Conservation (phyloP, 257 asterid genomes). For the Rauvolfia tetraphylla region DNA sequence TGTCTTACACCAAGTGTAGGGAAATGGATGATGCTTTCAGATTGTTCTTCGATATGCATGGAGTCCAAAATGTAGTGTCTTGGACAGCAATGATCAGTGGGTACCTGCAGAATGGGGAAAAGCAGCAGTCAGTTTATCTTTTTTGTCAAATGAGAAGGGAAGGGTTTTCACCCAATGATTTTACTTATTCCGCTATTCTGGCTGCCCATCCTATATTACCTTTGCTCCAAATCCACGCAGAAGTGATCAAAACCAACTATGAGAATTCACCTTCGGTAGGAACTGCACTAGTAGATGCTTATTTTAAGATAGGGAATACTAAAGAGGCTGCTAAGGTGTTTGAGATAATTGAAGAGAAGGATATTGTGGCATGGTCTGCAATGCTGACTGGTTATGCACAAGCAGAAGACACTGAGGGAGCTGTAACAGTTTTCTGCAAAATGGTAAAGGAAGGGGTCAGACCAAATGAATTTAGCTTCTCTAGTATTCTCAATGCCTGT, state of each 20-base stretch:
- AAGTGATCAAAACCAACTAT: constrained; percentile 63
- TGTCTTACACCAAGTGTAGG: constrained; percentile 59
- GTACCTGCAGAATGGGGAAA: constrained; percentile 54
- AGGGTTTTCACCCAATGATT: constrained; percentile 61
- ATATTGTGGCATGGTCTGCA: constrained; percentile 92
- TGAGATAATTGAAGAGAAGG: constrained; percentile 59
- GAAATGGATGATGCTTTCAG: constrained; percentile 71
- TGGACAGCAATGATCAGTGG: constrained; percentile 94
- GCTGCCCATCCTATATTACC: constrained; percentile 52
- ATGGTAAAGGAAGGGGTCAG: constrained; percentile 51
- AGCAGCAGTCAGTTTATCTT: constrained; percentile 48
- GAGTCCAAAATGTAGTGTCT: constrained; percentile 62
- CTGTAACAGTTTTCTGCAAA: constrained; percentile 49
- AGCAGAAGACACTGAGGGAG: constrained; percentile 56
- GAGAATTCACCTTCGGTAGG: constrained; percentile 63
- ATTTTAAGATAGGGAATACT: constrained; percentile 51
- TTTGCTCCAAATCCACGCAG: constrained; percentile 67
- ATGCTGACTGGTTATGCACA: constrained; percentile 85
- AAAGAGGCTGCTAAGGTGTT: constrained; percentile 62
- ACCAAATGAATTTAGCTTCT: constrained; percentile 83
- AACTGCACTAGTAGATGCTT: constrained; percentile 80
- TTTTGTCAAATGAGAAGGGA: constrained; percentile 66
- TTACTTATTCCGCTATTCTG: constrained; percentile 77
- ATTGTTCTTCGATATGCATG: constrained; percentile 42
- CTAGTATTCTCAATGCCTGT: constrained; percentile 81